Percentiles rank a stretch among this genome's conserved stretches.
Conservation (phyloP, 1,284 basidiomycete genomes). For the Pseudozyma pruni region DNA sequence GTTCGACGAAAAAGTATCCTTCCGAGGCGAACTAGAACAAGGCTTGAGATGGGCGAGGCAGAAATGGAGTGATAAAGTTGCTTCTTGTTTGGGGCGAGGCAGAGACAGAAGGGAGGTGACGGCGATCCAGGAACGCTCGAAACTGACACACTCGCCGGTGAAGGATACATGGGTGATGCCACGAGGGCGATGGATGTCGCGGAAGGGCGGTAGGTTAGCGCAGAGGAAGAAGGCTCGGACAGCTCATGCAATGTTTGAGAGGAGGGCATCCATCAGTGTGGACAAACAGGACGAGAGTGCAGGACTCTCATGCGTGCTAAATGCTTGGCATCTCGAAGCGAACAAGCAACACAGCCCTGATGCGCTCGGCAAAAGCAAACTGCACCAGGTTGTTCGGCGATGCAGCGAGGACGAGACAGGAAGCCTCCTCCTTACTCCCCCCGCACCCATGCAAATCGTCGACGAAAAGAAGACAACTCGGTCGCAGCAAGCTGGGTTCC, state of each 20-base stretch:
- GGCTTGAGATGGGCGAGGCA: neutral
- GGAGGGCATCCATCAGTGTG: slow-evolving; percentile 1
- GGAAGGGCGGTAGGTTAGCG: too few relatives aligned
- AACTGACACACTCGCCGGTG: slow-evolving; percentile 10
- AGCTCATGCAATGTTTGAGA: too few relatives aligned
- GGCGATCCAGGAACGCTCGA: slow-evolving; percentile 32
- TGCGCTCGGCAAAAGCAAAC: slow-evolving; percentile 17
- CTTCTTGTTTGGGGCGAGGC: slow-evolving; percentile 8
- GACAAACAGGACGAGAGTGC: neutral
- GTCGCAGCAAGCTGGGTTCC: too few relatives aligned
- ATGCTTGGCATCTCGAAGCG: slow-evolving; percentile 21
- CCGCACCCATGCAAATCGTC: too few relatives aligned
- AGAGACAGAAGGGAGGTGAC: slow-evolving; percentile 3
- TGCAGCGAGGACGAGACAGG: too few relatives aligned
- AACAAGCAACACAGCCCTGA: slow-evolving; percentile 11
- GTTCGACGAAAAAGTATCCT: neutral
- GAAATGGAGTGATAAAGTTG: slow-evolving; percentile 1
- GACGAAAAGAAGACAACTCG: too few relatives aligned
- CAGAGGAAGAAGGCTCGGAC: too few relatives aligned
- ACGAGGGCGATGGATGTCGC: slow-evolving; percentile 13
- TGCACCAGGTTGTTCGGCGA: too few relatives aligned
- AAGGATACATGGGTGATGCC: slow-evolving; percentile 5
- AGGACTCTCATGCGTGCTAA: neutral
- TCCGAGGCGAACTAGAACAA: too few relatives aligned
- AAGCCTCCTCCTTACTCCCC: too few relatives aligned